Percentiles rank a stretch among this genome's conserved stretches.
Evolutionary conservation across 2,329 filamentous ascomycete genomes (phyloP).

Genomic region (Periconia digitata): DNA sequence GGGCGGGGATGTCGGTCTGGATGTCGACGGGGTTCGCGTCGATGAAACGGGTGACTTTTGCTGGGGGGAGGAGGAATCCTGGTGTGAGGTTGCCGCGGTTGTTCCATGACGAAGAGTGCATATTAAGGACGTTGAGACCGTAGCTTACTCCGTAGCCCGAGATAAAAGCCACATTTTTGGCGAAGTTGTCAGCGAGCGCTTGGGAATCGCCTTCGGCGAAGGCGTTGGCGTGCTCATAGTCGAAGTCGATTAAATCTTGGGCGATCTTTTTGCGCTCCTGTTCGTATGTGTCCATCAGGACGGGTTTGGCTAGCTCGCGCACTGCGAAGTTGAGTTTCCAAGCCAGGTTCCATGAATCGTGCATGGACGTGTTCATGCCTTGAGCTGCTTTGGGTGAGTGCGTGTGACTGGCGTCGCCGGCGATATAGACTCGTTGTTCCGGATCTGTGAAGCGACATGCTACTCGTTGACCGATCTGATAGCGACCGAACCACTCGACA

Average conservation of each 20-base stretch:
- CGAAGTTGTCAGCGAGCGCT: slow-evolving; percentile 68
- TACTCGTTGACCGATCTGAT: slow-evolving; percentile 53
- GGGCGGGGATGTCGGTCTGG: slow-evolving; percentile 75
- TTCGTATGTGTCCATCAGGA: slow-evolving; percentile 44
- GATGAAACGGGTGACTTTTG: slow-evolving; percentile 71
- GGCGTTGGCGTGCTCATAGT: slow-evolving; percentile 53
- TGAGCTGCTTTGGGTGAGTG: slow-evolving; percentile 48
- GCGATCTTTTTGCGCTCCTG: slow-evolving; percentile 47
- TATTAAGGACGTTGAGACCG: slow-evolving; percentile 63
- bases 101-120: slow-evolving; percentile 52
- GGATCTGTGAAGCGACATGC: slow-evolving; percentile 49
- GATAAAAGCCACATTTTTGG: slow-evolving; percentile 71
- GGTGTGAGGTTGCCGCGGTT: slow-evolving; percentile 49
- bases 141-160: slow-evolving; percentile 72
- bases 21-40: slow-evolving; percentile 78
- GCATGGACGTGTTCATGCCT: slow-evolving; percentile 50
- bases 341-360: slow-evolving; percentile 48
- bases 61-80: slow-evolving; percentile 60
- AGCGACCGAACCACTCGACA: slow-evolving; percentile 55
- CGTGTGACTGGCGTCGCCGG: slow-evolving; percentile 51
- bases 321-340: slow-evolving; percentile 49
- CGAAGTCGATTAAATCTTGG: slow-evolving; percentile 48
- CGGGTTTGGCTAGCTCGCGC: slow-evolving; percentile 41
- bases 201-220: slow-evolving; percentile 63
- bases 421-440: slow-evolving; percentile 49